Base-by-base conservation (phyloP, 2,329 filamentous ascomycete species). In the Fusarium pseudonygamai region DNA sequence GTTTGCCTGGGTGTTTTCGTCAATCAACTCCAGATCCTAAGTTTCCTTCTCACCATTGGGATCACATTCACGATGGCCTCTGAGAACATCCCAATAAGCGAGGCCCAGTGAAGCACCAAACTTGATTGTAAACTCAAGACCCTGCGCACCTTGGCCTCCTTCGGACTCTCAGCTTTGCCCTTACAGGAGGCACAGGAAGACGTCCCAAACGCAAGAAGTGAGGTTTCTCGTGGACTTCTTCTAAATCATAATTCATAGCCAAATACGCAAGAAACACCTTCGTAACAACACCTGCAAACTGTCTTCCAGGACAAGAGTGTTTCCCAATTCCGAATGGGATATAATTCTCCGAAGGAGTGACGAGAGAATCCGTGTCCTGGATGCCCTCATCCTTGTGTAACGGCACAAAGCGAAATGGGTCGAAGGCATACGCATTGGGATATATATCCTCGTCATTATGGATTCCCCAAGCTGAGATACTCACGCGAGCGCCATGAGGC, bases 31-130 rank as follows among this genome's bases (percentile, higher is more conserved):
- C 5, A 5, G 11, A 9, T 26, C 2, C 4, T 20, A 14, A 26
- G 43, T 46, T 46, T 20, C 1, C 43, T 45, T 5, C 0, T 1
- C 7, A 12, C 24, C 7, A 12, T 18, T 20, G 3, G 3, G 1
- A 9, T 20, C 13, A 8, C 3, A 36, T 36, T 5, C 8, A 14
- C 3, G 6, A 15, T 20, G 1, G 3, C 5, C 1, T 20, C 3
- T 12, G 12, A 22, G 2, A 36, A 26, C 13, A 26, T 11, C 16
- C 13, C 5, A 52, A 3, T 11, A 11, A 26, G 32, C 3, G 3
- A 52, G 12, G 1, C 2, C 10, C 8, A 26, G 10, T 7, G 0
- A 11, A 52, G 3, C 3, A 2, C 3, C n/a, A 20, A 15, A 4
- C 6, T 26, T 3, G 16, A 8, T 22, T 22, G 16, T 3, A 7